phyloP scores from a whole-genome alignment of 345 rosid species.

The Aquilaria yunnanensis region DNA sequence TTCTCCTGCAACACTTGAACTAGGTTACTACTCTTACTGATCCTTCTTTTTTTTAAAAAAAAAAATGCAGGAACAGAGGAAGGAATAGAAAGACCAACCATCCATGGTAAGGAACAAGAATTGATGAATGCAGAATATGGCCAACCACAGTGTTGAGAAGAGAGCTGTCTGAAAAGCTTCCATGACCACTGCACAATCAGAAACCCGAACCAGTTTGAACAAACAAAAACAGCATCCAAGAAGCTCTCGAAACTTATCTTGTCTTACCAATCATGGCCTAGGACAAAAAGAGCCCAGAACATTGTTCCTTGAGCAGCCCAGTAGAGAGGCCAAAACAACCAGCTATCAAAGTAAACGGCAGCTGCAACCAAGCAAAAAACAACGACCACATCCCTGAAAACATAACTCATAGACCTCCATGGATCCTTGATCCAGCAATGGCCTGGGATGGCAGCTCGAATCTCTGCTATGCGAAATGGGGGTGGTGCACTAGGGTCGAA shows the following conservation, averaged over 20 bases:
- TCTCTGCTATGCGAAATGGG: conserved; percentile 52
- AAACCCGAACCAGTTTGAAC: conserved; percentile 5
- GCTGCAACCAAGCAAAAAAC: conserved; percentile 38
- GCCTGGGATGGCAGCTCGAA: conserved; percentile 56
- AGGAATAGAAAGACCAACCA: conserved; percentile 31
- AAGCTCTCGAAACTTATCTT: neutral
- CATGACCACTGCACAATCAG: conserved; percentile 52
- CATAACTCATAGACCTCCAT: conserved; percentile 54
- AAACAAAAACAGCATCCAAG: conserved; percentile 1
- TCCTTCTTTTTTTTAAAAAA: neutral
- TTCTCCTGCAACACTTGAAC: conserved; percentile 41
- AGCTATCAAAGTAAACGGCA: conserved; percentile 37
- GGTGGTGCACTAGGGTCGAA: conserved; percentile 55
- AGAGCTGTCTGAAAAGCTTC: conserved; percentile 58
- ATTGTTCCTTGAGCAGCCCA: conserved; percentile 69
- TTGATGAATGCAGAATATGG: conserved; percentile 58
- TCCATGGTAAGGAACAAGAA: conserved; percentile 76
- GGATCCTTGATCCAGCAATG: conserved; percentile 69
- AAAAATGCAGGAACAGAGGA: neutral
- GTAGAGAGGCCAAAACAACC: conserved; percentile 61
- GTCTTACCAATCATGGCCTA: conserved; percentile 71
- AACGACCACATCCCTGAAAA: conserved; percentile 38
- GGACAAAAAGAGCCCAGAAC: conserved; percentile 75
- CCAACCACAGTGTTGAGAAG: conserved; percentile 49
- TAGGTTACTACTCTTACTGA: neutral